These are phyloP conservation scores for Rhizophlyctis rosea DNA, from an alignment of 192 early-diverging fungal genomes.

Conservation along the genomic window DNA sequence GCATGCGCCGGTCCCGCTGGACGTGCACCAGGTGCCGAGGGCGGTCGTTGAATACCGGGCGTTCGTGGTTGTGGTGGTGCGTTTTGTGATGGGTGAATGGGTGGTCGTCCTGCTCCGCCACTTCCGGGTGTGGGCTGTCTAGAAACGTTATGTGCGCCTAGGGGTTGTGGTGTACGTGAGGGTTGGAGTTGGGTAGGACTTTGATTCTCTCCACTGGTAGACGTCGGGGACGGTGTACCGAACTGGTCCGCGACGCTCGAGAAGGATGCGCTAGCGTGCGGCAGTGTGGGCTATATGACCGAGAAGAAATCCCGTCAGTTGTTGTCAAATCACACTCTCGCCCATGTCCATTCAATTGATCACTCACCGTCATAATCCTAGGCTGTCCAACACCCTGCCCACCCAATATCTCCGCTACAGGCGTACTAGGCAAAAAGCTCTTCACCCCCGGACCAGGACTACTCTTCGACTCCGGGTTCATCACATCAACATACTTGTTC, in stretches of 20 bases:
- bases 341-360: not conserved
- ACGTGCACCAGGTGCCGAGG: not conserved
- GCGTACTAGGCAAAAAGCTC: not conserved
- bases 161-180: not conserved
- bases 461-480: constrained; percentile 34
- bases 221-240: too few species aligned
- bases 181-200: not conserved
- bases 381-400: not conserved
- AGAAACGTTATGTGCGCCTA: not conserved
- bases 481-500: constrained; percentile 51
- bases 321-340: not conserved
- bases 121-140: not conserved
- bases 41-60: not conserved
- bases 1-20: not conserved
- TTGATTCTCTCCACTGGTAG: not conserved
- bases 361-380: not conserved
- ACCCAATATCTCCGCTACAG: not conserved
- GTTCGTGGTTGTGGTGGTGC: not conserved
- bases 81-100: not conserved
- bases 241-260: not conserved
- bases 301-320: not conserved
- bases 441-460: not conserved
- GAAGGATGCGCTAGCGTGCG: not conserved
- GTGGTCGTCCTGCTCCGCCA: not conserved
- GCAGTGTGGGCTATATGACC: not conserved